A percentile compares a stretch with the other conserved stretches of the same genome.
Evolutionary conservation across 2,329 filamentous ascomycete genomes (phyloP).

Genomic region (Cladosporium oxysporum): DNA sequence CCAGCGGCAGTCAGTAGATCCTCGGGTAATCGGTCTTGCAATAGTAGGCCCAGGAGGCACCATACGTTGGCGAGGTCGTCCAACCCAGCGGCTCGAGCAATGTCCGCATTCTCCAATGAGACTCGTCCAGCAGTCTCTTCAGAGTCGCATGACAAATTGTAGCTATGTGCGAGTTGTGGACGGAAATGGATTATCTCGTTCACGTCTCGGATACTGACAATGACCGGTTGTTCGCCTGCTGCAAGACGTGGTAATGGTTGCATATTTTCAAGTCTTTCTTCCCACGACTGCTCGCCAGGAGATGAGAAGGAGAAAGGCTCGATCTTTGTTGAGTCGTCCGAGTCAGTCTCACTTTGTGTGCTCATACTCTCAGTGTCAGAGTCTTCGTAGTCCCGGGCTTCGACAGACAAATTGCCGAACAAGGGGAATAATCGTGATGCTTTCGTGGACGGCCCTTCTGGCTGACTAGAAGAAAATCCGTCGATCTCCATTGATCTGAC

Average conservation of each 20-base stretch:
- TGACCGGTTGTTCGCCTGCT: slow-evolving; percentile 58
- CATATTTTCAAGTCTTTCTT: slow-evolving; percentile 20
- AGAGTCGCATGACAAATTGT: slow-evolving; percentile 80
- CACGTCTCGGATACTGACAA: slow-evolving; percentile 72
- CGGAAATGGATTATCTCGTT: slow-evolving; percentile 75
- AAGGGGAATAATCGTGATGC: slow-evolving; percentile 30
- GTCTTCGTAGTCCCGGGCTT: slow-evolving; percentile 25
- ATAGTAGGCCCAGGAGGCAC: slow-evolving; percentile 75
- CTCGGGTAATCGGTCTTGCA: slow-evolving; percentile 70
- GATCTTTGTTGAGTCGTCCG: background rate
- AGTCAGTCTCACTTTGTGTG: background rate
- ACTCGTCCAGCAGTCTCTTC: slow-evolving; percentile 57
- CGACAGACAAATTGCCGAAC: slow-evolving; percentile 32
- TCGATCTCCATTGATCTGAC: slow-evolving; percentile 41
- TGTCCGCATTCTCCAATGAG: slow-evolving; percentile 78
- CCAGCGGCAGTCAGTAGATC: slow-evolving; percentile 47
- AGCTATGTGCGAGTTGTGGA: slow-evolving; percentile 72
- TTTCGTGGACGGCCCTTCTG: slow-evolving; percentile 17
- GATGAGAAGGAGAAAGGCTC: background rate
- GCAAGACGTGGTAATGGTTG: slow-evolving; percentile 8
- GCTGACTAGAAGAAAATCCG: slow-evolving; percentile 48
- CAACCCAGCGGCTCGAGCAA: slow-evolving; percentile 71
- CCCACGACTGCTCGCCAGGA: slow-evolving; percentile 20
- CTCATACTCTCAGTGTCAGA: slow-evolving; percentile 21
- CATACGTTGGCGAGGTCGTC: slow-evolving; percentile 78